Base-by-base conservation (phyloP, 176 grass and related monocot genomes). In the Phyllostachys edulis region DNA sequence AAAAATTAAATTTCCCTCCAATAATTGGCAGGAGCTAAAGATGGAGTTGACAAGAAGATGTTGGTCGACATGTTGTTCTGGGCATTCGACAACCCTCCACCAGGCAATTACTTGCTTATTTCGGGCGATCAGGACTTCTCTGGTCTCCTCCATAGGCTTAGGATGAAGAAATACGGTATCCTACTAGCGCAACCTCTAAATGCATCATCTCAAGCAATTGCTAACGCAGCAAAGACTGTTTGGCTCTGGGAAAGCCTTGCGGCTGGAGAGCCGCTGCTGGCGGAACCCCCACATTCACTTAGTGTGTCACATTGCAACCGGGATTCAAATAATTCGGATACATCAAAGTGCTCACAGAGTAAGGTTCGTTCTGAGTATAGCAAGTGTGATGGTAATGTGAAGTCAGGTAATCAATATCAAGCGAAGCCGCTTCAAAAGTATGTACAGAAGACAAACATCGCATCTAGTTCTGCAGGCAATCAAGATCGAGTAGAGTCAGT, bases 51-150 rank as follows among this genome's bases (percentile, higher is more conserved):
- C 78, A 97, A 97, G 80, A 90, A 87, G 86, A 94, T 94, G 78
- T 67, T 97, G 13, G 92, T 94, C 6, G 90, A 97, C 84, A 97
- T 93, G 95, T 34, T 97, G 64, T 90, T 94, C 71, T 94, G 89
- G 95, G 89, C 92, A 61, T 84, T 90, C 36, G 95, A 94, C 82
- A 93, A 94, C 57, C 95, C 92, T 23, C 90, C 95, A 5, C 95
- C 92, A 5, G 95, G 87, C 3, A 97, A 94, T 50, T 94, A 90
- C 78, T 75, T 97, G 67, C 78, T 97, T 26, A 94, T 97, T 67
- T 94, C 92, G 14, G 89, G 90, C 11, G 95, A 97, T 75, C 88
- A 87, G 44, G 95, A 94, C 66, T 84, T 97, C 78, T 97, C 86
- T 9, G 85, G 93, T 61, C 86, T 94, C 21, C 92, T 97, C 57